These are phyloP conservation scores for Styphnolobium japonicum DNA, from an alignment of 306 rosid species.

Conservation along the genomic window DNA sequence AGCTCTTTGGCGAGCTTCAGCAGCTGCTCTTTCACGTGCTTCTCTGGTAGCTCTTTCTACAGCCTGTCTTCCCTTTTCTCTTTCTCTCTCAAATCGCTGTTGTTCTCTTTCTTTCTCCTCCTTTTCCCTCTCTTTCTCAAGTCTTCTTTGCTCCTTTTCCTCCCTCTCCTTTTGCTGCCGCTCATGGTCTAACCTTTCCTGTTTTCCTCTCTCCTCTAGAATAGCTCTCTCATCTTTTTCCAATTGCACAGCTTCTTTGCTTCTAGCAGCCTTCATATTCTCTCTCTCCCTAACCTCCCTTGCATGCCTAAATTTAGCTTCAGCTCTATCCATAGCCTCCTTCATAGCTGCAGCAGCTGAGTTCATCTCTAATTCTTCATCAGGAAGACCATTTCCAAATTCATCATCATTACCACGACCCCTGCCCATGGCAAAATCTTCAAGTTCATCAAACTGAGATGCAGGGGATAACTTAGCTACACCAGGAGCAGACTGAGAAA, in stretches of 20 bases:
- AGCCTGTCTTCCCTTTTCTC: slow-evolving; percentile 78
- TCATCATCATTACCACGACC: slow-evolving; percentile 45
- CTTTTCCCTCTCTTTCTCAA: slow-evolving; percentile 45
- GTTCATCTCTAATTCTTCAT: slow-evolving; percentile 83
- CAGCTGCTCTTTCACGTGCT: slow-evolving; percentile 96
- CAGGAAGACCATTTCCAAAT: slow-evolving; percentile 46
- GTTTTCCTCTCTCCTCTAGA: slow-evolving; percentile 50
- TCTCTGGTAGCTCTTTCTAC: slow-evolving; percentile 99
- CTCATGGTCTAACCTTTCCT: slow-evolving; percentile 65
- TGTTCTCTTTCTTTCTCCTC: slow-evolving; percentile 73
- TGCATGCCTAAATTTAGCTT: slow-evolving; percentile 86
- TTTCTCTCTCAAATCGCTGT: slow-evolving; percentile 71
- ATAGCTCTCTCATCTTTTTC: slow-evolving; percentile 60
- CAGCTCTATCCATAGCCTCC: slow-evolving; percentile 97
- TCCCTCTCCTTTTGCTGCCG: slow-evolving; percentile 68
- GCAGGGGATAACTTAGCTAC: slow-evolving; percentile 48
- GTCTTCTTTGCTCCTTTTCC: slow-evolving; percentile 59
- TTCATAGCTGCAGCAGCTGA: slow-evolving; percentile 94
- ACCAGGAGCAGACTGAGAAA: slow-evolving; percentile 59
- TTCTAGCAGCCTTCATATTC: slow-evolving; percentile 63
- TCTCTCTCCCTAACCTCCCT: slow-evolving; percentile 89
- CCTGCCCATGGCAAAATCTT: slow-evolving; percentile 66
- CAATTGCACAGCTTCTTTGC: slow-evolving; percentile 58
- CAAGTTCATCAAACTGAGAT: slow-evolving; percentile 58
- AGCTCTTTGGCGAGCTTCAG: slow-evolving; percentile 80